Conservation (phyloP, 1,139 yeast species). For the Yamadazyma atmosphaerica region DNA sequence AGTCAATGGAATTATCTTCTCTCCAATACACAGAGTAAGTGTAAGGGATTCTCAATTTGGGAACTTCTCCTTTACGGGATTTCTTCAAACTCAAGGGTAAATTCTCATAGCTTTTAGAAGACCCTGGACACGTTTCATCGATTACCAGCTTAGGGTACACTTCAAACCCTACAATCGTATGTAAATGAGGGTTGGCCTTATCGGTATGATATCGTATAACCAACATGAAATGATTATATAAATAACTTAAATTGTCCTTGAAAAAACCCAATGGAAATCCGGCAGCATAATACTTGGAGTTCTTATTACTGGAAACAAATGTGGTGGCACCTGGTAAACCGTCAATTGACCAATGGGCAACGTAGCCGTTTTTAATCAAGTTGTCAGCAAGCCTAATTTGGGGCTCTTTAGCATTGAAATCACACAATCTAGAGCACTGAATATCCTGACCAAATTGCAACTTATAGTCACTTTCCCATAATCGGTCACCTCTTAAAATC, state of each 20-base stretch:
- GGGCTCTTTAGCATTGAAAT: constrained; percentile 50
- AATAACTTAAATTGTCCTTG: constrained; percentile 53
- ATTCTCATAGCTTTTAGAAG: constrained; percentile 56
- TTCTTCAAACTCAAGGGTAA: constrained; percentile 40
- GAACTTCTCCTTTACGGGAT: constrained; percentile 20
- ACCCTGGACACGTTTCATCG: constrained; percentile 69
- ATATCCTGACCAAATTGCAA: constrained; percentile 62
- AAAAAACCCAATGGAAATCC: constrained; percentile 86
- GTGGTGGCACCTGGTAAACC: constrained; percentile 90
- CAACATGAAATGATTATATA: constrained; percentile 80
- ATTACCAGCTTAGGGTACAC: constrained; percentile 83
- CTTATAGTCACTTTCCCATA: constrained; percentile 71
- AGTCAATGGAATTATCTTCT: constrained; percentile 68
- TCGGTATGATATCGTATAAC: constrained; percentile 75
- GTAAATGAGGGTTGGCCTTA: constrained; percentile 30
- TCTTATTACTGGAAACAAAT: constrained; percentile 60
- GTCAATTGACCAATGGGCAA: constrained; percentile 83
- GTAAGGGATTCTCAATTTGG: constrained; percentile 54
- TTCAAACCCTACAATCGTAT: constrained; percentile 85
- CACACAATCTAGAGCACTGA: constrained; percentile 69
- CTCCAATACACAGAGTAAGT: constrained; percentile 90
- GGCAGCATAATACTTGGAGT: constrained; percentile 72
- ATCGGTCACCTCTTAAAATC: constrained; percentile 77
- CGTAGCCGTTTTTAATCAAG: constrained; percentile 68
- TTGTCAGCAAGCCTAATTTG: constrained; percentile 59